Evolutionary conservation across 495 filamentous ascomycete genomes (phyloP).

Genomic region (Glonium stellatum): DNA sequence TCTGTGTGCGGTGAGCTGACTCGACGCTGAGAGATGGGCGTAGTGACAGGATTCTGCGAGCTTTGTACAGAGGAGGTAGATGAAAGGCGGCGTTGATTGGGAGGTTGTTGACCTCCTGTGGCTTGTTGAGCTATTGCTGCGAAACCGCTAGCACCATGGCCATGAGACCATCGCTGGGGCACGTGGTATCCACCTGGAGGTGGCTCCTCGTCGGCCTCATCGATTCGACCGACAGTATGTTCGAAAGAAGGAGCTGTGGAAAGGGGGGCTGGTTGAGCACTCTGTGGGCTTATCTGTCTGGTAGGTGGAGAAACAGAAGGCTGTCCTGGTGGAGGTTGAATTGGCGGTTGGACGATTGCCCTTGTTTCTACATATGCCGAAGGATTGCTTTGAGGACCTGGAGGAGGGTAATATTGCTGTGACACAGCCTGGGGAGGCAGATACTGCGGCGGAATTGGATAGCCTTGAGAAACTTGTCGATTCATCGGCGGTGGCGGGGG

Average conservation of each 20-base stretch:
- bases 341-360: constrained; percentile 9
- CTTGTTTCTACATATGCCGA: constrained; percentile 20
- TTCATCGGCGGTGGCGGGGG: constrained; percentile 1
- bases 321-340: not conserved
- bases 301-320: not conserved
- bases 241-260: constrained; percentile 3
- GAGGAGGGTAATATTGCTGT: constrained; percentile 6
- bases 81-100: constrained; percentile 8
- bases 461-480: constrained; percentile 12
- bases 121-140: constrained; percentile 5
- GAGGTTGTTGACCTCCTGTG: not conserved
- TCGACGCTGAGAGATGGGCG: constrained; percentile 16
- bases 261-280: not conserved
- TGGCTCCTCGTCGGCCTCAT: not conserved
- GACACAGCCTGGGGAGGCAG: constrained; percentile 7
- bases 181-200: constrained; percentile 17
- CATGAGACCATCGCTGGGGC: constrained; percentile 1
- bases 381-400: not conserved
- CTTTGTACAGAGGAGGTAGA: constrained; percentile 10
- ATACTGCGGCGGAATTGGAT: constrained; percentile 9
- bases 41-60: not conserved
- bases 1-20: constrained; percentile 16
- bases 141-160: not conserved
- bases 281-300: constrained; percentile 1
- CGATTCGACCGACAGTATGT: not conserved